A percentile compares a stretch with the other conserved stretches of the same genome.
phyloP scores from a whole-genome alignment of 2,329 filamentous ascomycete genomes.

The Colletotrichum magnum region DNA sequence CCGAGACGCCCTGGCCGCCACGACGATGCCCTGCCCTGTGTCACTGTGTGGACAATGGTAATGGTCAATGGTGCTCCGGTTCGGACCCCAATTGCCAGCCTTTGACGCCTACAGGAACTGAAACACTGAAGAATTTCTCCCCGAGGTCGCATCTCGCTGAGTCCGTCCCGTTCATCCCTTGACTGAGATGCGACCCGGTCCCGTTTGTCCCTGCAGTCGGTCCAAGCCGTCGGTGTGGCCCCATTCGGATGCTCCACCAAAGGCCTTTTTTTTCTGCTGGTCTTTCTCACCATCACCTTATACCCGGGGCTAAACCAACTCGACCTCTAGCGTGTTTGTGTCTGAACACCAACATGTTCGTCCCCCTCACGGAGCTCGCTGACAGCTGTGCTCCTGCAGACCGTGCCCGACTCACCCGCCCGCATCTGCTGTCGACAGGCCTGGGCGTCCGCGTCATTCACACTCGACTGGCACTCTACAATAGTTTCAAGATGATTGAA shows the following conservation, averaged over 20 bases:
- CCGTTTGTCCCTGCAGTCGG: constrained; percentile 37
- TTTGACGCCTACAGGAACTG: constrained; percentile 20
- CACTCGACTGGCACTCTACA: not conserved
- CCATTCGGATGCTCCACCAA: constrained; percentile 23
- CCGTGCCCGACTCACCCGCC: too few relatives aligned
- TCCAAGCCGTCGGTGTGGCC: constrained; percentile 38
- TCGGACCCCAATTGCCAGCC: constrained; percentile 31
- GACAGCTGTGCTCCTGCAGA: not conserved
- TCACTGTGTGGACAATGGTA: too few relatives aligned
- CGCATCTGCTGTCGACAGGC: not conserved
- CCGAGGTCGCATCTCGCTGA: constrained; percentile 27
- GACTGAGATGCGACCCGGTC: constrained; percentile 18
- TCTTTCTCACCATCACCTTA: not conserved
- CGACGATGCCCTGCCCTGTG: not conserved
- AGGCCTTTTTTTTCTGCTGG: too few relatives aligned
- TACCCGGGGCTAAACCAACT: constrained; percentile 2
- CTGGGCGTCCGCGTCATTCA: not conserved
- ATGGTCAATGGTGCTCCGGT: not conserved
- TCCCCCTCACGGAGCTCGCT: not conserved
- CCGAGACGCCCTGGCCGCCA: constrained; percentile 27
- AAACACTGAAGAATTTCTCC: constrained; percentile 39
- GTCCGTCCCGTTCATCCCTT: constrained; percentile 28
- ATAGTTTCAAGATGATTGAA: constrained; percentile 31
- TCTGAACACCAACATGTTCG: constrained; percentile 2
- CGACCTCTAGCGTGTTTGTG: constrained; percentile 16